Evolutionary conservation across 2,329 filamentous ascomycete species (phyloP), one percentile per base, ranked within the genome.

Genomic region (Penicillium sp.): DNA sequence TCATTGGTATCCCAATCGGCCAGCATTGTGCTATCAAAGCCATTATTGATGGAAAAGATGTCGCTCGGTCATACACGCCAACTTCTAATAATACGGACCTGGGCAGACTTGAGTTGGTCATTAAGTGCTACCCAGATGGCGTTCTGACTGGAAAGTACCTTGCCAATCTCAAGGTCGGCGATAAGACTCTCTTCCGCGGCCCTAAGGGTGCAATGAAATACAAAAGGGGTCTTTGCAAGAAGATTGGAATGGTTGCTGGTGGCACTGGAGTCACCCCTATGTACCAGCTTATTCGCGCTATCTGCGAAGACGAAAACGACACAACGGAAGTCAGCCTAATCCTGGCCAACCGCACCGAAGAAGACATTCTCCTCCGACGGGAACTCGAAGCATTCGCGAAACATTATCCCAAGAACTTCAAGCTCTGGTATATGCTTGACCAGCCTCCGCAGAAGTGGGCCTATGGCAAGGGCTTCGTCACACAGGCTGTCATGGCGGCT

Each of bases 221-320:
- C 46, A 58, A 25, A 8, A 25, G 9, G 8, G 25, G 66, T 4
- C 57, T 74, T 2, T 72, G 72, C 29, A 64, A 62, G 20, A 64
- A 67, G 26, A 67, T 75, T 15, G 73, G 72, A 2, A 73, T 75
- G 72, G 67, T 75, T 22, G 73, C 73, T 11, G 73, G 73, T 27
- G 73, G 73, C 4, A 74, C 73, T 15, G 71, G 71, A 0, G 73
- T 70, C 44, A 75, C 82, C 1, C 82, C 82, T 2, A 82, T 85
- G 79, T 84, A 78, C 66, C 84, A 87, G 65, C 69, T 88, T 6
- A 85, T 87, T 63, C 80, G 84, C 3, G 83, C 83, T 42, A 84
- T 87, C 53, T 85, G 83, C 62, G 84, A 86, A 64, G 81, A 86
- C 52, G 74, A 80, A n/a, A 72, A 69, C 6, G 85, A 88, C 57